Conservation (phyloP, 129 eudicot species). For the Gnaphalium uliginosum region DNA sequence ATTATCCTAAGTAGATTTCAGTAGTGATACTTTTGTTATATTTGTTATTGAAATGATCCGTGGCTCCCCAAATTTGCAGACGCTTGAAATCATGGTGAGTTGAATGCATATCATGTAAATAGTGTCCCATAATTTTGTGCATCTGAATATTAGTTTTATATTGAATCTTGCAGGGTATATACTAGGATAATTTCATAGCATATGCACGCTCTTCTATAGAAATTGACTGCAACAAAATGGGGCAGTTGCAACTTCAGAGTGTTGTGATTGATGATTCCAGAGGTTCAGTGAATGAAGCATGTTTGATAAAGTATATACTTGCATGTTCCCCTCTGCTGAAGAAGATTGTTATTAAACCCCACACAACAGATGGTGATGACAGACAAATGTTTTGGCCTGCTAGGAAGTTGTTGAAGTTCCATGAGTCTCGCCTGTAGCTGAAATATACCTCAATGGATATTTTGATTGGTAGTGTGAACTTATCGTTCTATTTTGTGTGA, state of each 20-base stretch:
- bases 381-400: neutral
- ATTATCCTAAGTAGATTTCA: neutral
- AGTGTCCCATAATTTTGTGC: neutral
- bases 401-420: conserved; percentile 7
- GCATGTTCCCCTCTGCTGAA: conserved; percentile 8
- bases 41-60: conserved; percentile 1
- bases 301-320: neutral
- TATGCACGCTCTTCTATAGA: neutral
- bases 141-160: neutral
- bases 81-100: neutral
- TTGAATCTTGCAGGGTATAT: conserved; percentile 1
- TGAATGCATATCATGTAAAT: neutral
- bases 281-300: neutral
- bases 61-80: conserved; percentile 12
- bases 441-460: neutral
- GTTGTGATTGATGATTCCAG: neutral
- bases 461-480: neutral
- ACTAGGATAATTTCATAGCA: neutral
- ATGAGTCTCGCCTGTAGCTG: neutral
- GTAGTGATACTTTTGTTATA: neutral
- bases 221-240: neutral
- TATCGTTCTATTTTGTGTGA: neutral
- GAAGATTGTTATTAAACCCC: conserved; percentile 3
- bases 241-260: conserved; percentile 7
- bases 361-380: neutral